These are phyloP conservation scores for Lipomyces spencermartinsiae DNA, from an alignment of 805 yeast genomes.

Conservation along the genomic window DNA sequence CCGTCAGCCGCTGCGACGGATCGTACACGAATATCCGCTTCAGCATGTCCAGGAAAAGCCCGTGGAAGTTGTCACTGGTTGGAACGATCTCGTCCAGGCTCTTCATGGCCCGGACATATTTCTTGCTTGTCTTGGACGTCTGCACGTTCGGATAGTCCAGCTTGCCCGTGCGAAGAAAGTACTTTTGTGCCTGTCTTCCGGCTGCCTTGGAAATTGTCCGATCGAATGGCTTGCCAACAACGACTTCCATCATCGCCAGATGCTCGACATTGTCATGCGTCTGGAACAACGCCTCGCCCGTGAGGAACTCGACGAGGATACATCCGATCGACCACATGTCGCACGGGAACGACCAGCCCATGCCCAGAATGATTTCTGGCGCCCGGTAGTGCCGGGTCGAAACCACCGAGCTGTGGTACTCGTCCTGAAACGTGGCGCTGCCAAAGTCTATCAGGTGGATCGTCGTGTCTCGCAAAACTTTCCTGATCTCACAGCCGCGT, in stretches of 20 bases:
- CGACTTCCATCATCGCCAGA: slow-evolving; percentile 90
- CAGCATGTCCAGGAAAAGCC: slow-evolving; percentile 67
- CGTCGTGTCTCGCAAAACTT: slow-evolving; percentile 73
- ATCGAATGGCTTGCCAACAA: slow-evolving; percentile 59
- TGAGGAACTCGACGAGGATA: slow-evolving; percentile 84
- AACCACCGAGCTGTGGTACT: slow-evolving; percentile 88
- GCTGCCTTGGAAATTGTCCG: slow-evolving; percentile 41
- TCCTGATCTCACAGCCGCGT: slow-evolving; percentile 44
- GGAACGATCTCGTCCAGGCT: slow-evolving; percentile 43
- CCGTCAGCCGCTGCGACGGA: slow-evolving; percentile 74
- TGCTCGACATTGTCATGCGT: slow-evolving; percentile 96
- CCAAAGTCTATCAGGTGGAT: slow-evolving; percentile 96
- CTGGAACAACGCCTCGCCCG: slow-evolving; percentile 93
- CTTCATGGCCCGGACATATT: slow-evolving; percentile 49
- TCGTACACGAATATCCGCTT: slow-evolving; percentile 70
- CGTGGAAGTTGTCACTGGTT: slow-evolving; percentile 24
- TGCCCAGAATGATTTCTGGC: slow-evolving; percentile 91
- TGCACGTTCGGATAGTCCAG: slow-evolving; percentile 48
- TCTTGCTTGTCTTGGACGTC: slow-evolving; percentile 47
- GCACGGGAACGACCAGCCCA: slow-evolving; percentile 97
- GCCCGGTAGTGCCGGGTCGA: slow-evolving; percentile 97
- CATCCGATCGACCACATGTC: slow-evolving; percentile 98
- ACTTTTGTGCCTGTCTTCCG: slow-evolving; percentile 38
- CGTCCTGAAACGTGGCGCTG: slow-evolving; percentile 92
- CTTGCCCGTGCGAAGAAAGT: slow-evolving; percentile 41